phyloP scores from a whole-genome alignment of 192 early-diverging fungal species.

The Powellomyces hirtus region DNA sequence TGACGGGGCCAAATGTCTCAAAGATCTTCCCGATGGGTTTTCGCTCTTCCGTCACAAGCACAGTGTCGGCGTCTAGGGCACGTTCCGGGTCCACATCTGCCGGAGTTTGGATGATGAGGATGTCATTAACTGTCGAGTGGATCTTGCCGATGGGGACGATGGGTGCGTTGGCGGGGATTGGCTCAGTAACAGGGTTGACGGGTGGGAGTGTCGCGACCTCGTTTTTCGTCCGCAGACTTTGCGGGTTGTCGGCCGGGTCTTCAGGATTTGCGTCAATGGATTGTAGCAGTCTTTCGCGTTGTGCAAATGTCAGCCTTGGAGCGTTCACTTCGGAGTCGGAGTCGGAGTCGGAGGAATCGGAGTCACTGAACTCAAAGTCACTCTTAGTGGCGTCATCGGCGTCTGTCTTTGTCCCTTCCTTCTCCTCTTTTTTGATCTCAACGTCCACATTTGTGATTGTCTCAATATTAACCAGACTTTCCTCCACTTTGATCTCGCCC shows the following conservation, averaged over 20 bases:
- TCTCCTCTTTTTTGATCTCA: constrained; percentile 18
- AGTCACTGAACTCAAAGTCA: constrained; percentile 14
- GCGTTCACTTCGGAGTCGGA: neutral
- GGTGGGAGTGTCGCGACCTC: constrained; percentile 34
- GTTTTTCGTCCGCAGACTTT: constrained; percentile 34
- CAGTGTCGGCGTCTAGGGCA: constrained; percentile 74
- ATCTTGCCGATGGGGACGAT: constrained; percentile 65
- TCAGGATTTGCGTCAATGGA: constrained; percentile 13
- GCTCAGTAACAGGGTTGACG: constrained; percentile 41
- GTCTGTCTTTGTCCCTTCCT: constrained; percentile 3
- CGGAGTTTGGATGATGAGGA: constrained; percentile 65
- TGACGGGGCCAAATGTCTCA: constrained; percentile 92
- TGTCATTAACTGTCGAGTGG: constrained; percentile 66
- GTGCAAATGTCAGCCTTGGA: constrained; percentile 4
- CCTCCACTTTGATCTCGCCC: neutral
- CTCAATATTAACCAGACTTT: neutral
- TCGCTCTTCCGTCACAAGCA: constrained; percentile 65
- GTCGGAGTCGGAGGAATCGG: neutral
- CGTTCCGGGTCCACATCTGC: constrained; percentile 39
- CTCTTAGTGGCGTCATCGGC: constrained; percentile 8
- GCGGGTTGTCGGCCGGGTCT: constrained; percentile 11
- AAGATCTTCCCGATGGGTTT: constrained; percentile 54
- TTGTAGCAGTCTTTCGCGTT: constrained; percentile 17
- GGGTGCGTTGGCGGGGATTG: constrained; percentile 49
- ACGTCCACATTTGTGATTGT: too few relatives aligned